Conservation (phyloP, 306 rosid genomes). For the Albizia julibrissin region DNA sequence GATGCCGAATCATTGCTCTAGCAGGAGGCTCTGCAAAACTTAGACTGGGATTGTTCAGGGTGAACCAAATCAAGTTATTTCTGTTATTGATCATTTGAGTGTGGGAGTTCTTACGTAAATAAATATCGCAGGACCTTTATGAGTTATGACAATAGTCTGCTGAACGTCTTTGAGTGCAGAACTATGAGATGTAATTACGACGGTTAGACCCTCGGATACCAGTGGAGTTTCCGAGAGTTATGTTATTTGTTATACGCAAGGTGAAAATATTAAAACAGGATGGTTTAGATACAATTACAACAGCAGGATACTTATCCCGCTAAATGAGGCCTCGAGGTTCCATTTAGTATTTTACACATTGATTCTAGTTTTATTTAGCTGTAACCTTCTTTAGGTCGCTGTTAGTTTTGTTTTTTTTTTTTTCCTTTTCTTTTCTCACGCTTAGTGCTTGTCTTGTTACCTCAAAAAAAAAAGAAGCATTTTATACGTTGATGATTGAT, state of each 20-base stretch:
- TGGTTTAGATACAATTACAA: neutral
- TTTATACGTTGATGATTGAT: neutral
- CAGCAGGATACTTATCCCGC: neutral
- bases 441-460: neutral
- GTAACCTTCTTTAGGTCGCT: no score
- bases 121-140: slow-evolving; percentile 20
- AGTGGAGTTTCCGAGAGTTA: neutral
- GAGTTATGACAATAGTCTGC: neutral
- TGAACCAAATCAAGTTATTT: neutral
- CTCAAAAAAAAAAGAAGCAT: neutral
- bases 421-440: neutral
- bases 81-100: neutral
- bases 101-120: slow-evolving; percentile 11
- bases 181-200: neutral
- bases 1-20: neutral
- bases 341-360: neutral
- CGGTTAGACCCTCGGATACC: neutral
- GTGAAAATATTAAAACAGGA: neutral
- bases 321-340: neutral
- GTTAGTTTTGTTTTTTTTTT: neutral
- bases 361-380: neutral
- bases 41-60: neutral
- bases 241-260: neutral
- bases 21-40: neutral
- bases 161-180: slow-evolving; percentile 22